A percentile compares a stretch with the other conserved stretches of the same genome.
phyloP scores from a whole-genome alignment of 768 basidiomycete genomes.

The Phaeolepiota aurea region DNA sequence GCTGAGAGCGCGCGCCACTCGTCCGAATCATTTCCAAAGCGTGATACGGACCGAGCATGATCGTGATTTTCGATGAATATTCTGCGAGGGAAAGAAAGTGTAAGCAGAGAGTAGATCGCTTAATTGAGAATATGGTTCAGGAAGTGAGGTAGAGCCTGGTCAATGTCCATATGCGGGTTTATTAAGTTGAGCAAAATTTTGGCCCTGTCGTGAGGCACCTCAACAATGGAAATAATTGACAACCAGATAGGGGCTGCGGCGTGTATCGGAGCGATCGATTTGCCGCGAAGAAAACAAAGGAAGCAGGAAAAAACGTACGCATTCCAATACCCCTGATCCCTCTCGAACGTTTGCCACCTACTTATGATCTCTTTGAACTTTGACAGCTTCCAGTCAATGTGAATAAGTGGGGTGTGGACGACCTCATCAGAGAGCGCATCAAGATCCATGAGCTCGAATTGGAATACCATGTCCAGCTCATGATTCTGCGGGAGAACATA shows the following conservation, averaged over 20 bases:
- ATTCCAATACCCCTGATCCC: conserved; percentile 61
- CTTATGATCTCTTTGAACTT: conserved; percentile 39
- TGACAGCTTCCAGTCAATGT: conserved; percentile 39
- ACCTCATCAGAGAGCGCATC: conserved; percentile 33
- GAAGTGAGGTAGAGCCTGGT: no score
- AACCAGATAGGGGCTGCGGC: no score
- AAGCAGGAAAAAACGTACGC: conserved; percentile 28
- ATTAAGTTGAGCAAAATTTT: no score
- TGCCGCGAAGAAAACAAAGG: no score
- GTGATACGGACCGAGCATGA: conserved; percentile 52
- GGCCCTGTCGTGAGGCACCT: no score
- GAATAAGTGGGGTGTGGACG: conserved; percentile 28
- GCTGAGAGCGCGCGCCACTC: conserved; percentile 50
- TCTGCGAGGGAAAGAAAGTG: conserved; percentile 22
- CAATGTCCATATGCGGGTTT: no score
- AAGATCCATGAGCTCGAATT: conserved; percentile 54
- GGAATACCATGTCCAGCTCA: conserved; percentile 60
- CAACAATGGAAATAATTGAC: no score
- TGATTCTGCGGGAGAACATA: conserved; percentile 51
- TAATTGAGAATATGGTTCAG: no score
- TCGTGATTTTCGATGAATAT: conserved; percentile 69
- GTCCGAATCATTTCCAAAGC: conserved; percentile 55
- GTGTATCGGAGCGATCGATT: no score
- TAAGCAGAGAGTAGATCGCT: no score
- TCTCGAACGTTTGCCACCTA: conserved; percentile 53